A percentile compares a stretch with the other conserved stretches of the same genome.
phyloP scores from a whole-genome alignment of 192 early-diverging fungal species.

The Lobosporangium transversale region DNA sequence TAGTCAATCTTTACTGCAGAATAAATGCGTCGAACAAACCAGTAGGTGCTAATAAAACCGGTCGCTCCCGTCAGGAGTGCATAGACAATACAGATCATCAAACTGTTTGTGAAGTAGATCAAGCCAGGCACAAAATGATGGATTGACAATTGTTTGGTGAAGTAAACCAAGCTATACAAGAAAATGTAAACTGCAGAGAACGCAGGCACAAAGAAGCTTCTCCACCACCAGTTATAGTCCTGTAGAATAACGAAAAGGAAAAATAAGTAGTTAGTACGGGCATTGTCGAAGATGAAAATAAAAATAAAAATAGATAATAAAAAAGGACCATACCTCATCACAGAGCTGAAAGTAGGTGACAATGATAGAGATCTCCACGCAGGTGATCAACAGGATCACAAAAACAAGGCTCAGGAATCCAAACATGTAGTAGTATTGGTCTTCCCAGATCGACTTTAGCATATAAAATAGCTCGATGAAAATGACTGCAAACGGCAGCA shows the following conservation, averaged over 20 bases:
- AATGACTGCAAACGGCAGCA: conserved; percentile 71
- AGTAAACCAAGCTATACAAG: conserved; percentile 81
- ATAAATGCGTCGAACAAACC: conserved; percentile 81
- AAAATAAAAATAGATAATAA: not conserved
- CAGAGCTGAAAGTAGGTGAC: conserved; percentile 76
- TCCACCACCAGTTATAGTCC: conserved; percentile 95
- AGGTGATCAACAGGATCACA: conserved; percentile 63
- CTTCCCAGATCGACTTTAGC: conserved; percentile 75
- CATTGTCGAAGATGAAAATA: not conserved
- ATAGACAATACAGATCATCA: conserved; percentile 74
- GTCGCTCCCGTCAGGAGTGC: conserved; percentile 79
- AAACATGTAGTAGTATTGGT: conserved; percentile 74
- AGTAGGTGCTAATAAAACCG: conserved; percentile 78
- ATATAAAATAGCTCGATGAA: conserved; percentile 81
- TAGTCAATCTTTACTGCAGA: conserved; percentile 75
- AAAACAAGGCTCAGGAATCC: conserved; percentile 68
- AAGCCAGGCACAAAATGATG: conserved; percentile 72
- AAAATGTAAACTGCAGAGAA: conserved; percentile 84
- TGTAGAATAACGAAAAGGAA: conserved; percentile 52
- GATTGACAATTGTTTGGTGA: conserved; percentile 71
- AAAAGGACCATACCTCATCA: conserved; percentile 49
- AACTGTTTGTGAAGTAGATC: conserved; percentile 79
- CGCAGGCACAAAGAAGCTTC: conserved; percentile 81
- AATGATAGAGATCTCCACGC: conserved; percentile 73
- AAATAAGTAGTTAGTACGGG: conserved; percentile 26